Evolutionary conservation across 345 rosid species (phyloP).

Genomic region (Salix koriyanagi): DNA sequence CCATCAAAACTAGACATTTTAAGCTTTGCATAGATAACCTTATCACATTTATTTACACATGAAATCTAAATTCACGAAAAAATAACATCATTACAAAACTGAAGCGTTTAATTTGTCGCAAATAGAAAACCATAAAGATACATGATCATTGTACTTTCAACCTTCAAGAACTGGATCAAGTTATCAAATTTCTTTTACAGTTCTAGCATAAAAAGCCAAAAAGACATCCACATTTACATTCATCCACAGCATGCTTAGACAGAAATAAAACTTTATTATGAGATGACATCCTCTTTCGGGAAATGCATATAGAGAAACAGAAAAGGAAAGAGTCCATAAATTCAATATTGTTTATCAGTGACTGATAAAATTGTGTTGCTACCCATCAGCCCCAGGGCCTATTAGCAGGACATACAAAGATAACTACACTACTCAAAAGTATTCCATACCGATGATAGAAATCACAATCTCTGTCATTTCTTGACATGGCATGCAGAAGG

Average conservation of each 20-base stretch:
- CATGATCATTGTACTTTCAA: neutral
- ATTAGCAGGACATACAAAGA: neutral
- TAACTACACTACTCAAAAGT: conserved; percentile 8
- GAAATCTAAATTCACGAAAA: neutral
- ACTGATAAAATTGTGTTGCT: neutral
- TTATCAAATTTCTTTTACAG: neutral
- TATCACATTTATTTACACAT: neutral
- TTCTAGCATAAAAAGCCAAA: neutral
- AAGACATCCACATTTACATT: neutral
- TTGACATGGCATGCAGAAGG: conserved; percentile 84
- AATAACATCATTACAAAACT: neutral
- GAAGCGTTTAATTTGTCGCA: neutral
- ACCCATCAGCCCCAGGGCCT: neutral
- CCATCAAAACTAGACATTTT: neutral
- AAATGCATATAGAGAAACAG: neutral
- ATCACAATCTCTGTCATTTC: conserved; percentile 93
- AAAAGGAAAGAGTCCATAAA: neutral
- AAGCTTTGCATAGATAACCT: neutral
- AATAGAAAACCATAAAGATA: neutral
- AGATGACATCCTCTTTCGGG: neutral
- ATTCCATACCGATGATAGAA: conserved; percentile 87
- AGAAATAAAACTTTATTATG: neutral
- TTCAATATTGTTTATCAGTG: neutral
- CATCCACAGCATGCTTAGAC: neutral
- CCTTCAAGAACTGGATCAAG: neutral